phyloP scores from a whole-genome alignment of 305 asterid genomes.

The Fraxinus sp. region DNA sequence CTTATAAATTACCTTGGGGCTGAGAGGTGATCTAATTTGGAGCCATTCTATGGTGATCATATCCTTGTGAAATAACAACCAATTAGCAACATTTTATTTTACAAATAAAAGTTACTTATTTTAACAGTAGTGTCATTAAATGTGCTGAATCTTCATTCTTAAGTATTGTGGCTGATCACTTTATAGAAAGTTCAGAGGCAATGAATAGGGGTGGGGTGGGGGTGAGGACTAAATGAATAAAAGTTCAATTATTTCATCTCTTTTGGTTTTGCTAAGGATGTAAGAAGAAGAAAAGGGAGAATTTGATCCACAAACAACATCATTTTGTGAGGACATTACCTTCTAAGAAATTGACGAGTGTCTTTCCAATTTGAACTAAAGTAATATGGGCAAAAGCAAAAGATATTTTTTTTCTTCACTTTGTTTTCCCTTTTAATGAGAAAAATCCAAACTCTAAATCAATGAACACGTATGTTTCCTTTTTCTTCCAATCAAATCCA shows the following conservation, averaged over 20 bases:
- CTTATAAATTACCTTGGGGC: neutral
- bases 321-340: neutral
- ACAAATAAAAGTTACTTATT: neutral
- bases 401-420: neutral
- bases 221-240: neutral
- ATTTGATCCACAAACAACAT: neutral
- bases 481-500: neutral
- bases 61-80: constrained; percentile 22
- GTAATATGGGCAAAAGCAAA: constrained; percentile 16
- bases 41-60: constrained; percentile 15
- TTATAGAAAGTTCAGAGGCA: neutral
- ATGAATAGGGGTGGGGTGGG: neutral
- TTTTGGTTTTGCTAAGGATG: neutral
- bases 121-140: neutral
- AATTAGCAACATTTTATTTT: neutral
- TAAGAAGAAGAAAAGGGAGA: neutral
- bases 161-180: neutral
- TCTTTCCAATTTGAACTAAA: constrained; percentile 12
- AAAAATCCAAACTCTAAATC: neutral
- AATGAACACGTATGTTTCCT: neutral
- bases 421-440: neutral
- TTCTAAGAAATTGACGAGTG: constrained; percentile 11
- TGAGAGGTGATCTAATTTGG: neutral
- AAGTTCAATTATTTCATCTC: neutral
- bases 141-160: neutral